phyloP scores from a whole-genome alignment of 1,284 basidiomycete genomes.

The Veloporphyrellus conicus region DNA sequence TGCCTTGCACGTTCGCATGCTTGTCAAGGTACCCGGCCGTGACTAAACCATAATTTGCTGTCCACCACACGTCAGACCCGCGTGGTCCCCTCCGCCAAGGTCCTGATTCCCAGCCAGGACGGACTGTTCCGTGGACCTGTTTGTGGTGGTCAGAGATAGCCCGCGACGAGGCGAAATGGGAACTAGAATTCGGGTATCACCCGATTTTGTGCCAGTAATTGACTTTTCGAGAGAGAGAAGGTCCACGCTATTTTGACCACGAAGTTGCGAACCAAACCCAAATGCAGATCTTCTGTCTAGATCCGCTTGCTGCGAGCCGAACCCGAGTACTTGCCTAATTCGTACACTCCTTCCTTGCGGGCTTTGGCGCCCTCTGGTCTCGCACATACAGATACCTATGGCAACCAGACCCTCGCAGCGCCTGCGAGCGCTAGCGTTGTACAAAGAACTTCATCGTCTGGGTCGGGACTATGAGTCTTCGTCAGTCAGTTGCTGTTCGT shows the following conservation, averaged over 20 bases:
- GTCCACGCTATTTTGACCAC: not conserved
- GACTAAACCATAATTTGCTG: not conserved
- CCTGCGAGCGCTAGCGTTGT: constrained; percentile 60
- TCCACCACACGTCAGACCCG: not conserved
- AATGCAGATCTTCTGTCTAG: not conserved
- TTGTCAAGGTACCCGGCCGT: not conserved
- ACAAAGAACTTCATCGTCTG: constrained; percentile 74
- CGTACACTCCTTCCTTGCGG: constrained; percentile 3
- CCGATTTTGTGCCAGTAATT: no score
- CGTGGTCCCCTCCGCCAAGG: not conserved
- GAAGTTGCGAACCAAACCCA: not conserved
- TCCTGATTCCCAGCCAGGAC: not conserved
- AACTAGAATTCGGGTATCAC: no score
- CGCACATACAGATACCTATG: constrained; percentile 26
- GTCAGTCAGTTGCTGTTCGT: constrained; percentile 42
- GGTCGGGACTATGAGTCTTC: constrained; percentile 75
- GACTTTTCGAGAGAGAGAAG: no score
- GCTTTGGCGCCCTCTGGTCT: not conserved
- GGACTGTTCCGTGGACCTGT: not conserved
- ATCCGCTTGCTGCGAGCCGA: not conserved
- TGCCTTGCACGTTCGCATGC: constrained; percentile 26
- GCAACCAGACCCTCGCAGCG: constrained; percentile 38
- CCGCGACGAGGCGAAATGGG: no score
- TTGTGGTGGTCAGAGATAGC: no score
- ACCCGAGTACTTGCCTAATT: not conserved